A percentile compares a stretch with the other conserved stretches of the same genome.
Evolutionary conservation across 495 filamentous ascomycete species (phyloP).

Genomic region (Lepraria neglecta): DNA sequence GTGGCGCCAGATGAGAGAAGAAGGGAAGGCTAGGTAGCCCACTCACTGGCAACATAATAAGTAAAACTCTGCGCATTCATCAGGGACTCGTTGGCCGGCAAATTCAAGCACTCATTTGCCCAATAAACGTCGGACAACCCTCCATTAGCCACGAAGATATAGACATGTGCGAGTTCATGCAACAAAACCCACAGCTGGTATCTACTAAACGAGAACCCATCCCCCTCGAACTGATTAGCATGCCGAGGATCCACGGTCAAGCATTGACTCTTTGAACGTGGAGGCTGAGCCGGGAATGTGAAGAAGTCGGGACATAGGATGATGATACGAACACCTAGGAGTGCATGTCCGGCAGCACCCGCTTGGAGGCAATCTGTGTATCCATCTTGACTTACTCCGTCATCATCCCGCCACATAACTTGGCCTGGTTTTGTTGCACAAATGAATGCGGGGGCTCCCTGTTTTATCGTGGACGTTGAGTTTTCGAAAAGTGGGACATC

Average conservation of each 20-base stretch:
- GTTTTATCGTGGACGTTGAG: neutral
- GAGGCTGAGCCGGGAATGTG: neutral
- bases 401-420: neutral
- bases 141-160: neutral
- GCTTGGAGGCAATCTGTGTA: neutral
- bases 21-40: neutral
- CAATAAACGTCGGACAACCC: neutral
- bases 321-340: neutral
- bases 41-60: constrained; percentile 19
- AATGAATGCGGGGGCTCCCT: neutral
- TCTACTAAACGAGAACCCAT: neutral
- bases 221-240: neutral
- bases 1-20: neutral
- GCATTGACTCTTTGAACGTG: neutral
- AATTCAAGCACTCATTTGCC: constrained; percentile 5
- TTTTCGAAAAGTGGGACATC: neutral
- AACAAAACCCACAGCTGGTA: constrained; percentile 15
- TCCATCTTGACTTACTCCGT: neutral
- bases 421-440: neutral
- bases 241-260: constrained; percentile 2
- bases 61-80: constrained; percentile 11
- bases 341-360: neutral
- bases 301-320: constrained; percentile 14
- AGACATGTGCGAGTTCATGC: constrained; percentile 19
- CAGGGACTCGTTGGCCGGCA: neutral